Conservation (phyloP, 768 basidiomycete genomes). For the Amanita subjunquillea region DNA sequence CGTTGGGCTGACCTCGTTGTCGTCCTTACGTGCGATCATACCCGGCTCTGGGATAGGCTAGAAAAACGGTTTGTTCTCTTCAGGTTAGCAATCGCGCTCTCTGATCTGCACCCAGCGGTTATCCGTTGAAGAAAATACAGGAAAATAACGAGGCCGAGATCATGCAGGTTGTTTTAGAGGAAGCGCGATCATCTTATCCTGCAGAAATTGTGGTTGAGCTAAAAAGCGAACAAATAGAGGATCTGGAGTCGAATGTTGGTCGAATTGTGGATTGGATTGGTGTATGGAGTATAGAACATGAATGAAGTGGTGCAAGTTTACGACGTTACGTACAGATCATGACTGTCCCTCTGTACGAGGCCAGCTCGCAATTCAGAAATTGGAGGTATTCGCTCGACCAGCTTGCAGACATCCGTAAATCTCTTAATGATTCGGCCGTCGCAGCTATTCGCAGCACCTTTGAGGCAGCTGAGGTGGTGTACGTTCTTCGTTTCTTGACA, state of each 20-base stretch:
- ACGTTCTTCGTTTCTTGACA: slow-evolving; percentile 4
- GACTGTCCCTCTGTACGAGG: slow-evolving; percentile 50
- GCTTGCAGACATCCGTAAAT: slow-evolving; percentile 46
- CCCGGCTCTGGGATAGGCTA: slow-evolving; percentile 78
- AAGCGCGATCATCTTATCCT: slow-evolving; percentile 81
- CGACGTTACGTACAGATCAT: background rate
- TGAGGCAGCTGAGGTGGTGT: slow-evolving; percentile 66
- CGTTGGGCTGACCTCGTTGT: slow-evolving; percentile 95
- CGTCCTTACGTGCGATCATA: slow-evolving; percentile 84
- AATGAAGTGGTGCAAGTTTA: background rate
- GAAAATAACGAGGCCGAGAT: slow-evolving; percentile 99
- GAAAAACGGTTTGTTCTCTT: slow-evolving; percentile 63
- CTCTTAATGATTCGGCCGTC: slow-evolving; percentile 70
- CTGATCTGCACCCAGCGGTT: slow-evolving; percentile 43
- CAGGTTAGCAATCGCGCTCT: slow-evolving; percentile 1
- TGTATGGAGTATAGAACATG: slow-evolving; percentile 47
- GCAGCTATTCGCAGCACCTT: slow-evolving; percentile 67
- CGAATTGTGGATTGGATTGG: slow-evolving; percentile 85
- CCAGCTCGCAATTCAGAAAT: slow-evolving; percentile 72
- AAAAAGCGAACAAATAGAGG: slow-evolving; percentile 61
- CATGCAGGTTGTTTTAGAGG: slow-evolving; percentile 85
- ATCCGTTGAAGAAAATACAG: slow-evolving; percentile 87
- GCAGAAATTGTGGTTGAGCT: slow-evolving; percentile 83
- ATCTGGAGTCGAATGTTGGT: slow-evolving; percentile 80
- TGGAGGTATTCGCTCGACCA: slow-evolving; percentile 81